Conservation (phyloP, 805 yeast genomes). For the Candida manassasensis region DNA sequence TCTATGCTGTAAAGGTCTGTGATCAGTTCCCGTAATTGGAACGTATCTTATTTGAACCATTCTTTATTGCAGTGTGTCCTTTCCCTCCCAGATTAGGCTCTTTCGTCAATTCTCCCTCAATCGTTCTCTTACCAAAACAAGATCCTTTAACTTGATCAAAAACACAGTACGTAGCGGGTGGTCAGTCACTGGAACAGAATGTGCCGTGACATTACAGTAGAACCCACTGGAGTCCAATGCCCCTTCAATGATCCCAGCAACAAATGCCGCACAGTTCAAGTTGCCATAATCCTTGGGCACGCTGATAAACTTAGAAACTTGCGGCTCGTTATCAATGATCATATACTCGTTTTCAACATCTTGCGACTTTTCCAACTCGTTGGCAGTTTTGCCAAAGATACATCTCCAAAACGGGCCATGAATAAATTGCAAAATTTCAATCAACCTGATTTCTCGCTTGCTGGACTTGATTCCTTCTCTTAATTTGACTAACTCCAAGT, state of each 20-base stretch:
- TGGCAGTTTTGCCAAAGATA: constrained; percentile 69
- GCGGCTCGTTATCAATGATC: constrained; percentile 75
- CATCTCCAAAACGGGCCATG: constrained; percentile 70
- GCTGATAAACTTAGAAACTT: constrained; percentile 65
- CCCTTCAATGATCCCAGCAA: constrained; percentile 84
- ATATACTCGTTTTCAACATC: constrained; percentile 65
- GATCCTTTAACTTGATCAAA: constrained; percentile 62
- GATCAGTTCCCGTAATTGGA: too few relatives aligned
- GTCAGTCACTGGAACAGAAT: constrained; percentile 59
- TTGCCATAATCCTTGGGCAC: constrained; percentile 77
- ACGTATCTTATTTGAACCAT: too few relatives aligned
- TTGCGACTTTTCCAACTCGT: constrained; percentile 69
- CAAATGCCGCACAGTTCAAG: constrained; percentile 75
- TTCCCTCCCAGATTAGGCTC: too few relatives aligned
- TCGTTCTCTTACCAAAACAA: constrained; percentile 51
- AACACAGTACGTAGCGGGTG: constrained; percentile 68
- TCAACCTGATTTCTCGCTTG: constrained; percentile 59
- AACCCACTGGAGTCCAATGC: constrained; percentile 70
- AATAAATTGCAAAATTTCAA: constrained; percentile 68
- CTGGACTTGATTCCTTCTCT: constrained; percentile 60
- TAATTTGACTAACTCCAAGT: constrained; percentile 61
- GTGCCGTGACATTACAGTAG: constrained; percentile 78
- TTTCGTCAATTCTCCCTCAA: constrained; percentile 31
- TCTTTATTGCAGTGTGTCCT: too few relatives aligned
- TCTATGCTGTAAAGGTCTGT: too few relatives aligned